phyloP scores from a whole-genome alignment of 2,329 filamentous ascomycete species.

The Stachybotrys chartarum region DNA sequence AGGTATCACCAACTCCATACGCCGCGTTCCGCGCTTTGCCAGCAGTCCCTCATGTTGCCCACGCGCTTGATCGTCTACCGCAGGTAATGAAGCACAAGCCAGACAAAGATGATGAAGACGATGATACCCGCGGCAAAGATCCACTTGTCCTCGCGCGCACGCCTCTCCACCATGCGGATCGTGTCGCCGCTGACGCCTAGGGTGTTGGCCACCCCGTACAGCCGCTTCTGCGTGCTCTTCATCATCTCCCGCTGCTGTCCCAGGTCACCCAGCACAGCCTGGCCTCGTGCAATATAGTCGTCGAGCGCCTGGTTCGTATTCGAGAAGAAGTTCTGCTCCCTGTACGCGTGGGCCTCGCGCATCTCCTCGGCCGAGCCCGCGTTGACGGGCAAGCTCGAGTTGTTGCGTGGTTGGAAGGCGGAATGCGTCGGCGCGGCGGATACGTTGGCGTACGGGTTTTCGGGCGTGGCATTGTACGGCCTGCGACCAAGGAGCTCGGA shows the following conservation, averaged over 20 bases:
- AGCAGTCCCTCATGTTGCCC: background rate
- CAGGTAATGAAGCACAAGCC: conserved; percentile 80
- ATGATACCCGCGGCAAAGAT: conserved; percentile 87
- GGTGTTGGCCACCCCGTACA: conserved; percentile 92
- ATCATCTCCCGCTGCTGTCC: conserved; percentile 88
- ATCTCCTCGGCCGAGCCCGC: conserved; percentile 50
- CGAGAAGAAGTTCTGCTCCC: conserved; percentile 83
- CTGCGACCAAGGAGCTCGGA: conserved; percentile 79
- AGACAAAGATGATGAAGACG: conserved; percentile 86
- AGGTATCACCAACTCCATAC: background rate
- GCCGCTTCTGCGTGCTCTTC: conserved; percentile 83
- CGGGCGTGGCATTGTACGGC: conserved; percentile 72
- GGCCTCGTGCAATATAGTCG: conserved; percentile 85
- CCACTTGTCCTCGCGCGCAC: conserved; percentile 95
- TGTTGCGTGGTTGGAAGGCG: conserved; percentile 33
- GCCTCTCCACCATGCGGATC: conserved; percentile 89
- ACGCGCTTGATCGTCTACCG: conserved; percentile 26
- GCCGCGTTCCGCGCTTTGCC: background rate
- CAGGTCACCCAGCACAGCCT: conserved; percentile 83
- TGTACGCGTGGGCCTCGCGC: conserved; percentile 74
- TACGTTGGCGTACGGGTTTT: conserved; percentile 79
- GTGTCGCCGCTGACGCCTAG: conserved; percentile 91
- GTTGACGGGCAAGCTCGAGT: conserved; percentile 16
- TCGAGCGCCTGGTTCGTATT: conserved; percentile 80
- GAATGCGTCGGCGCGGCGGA: conserved; percentile 25